phyloP scores from a whole-genome alignment of 352 stramenopile species.

The Halophytophthora batemanensis region DNA sequence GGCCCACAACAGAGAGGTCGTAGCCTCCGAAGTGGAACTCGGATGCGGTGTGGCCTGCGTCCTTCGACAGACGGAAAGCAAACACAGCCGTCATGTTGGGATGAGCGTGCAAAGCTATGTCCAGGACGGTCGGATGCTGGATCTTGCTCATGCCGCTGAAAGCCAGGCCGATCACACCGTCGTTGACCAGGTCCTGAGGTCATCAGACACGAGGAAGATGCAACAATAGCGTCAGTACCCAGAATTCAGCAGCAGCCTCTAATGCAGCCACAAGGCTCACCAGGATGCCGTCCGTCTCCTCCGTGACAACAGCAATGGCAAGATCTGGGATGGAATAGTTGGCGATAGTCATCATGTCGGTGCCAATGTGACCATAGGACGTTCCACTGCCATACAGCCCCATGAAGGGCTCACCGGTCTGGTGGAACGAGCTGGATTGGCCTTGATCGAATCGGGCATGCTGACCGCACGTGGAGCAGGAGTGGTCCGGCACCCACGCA shows the following conservation, averaged over 20 bases:
- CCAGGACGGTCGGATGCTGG: slow-evolving; percentile 36
- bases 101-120: slow-evolving; percentile 22
- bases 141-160: slow-evolving; percentile 60
- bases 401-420: slow-evolving; percentile 23
- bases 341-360: slow-evolving; percentile 33
- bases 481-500: slow-evolving; percentile 25
- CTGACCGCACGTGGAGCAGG: slow-evolving; percentile 56
- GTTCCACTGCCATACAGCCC: slow-evolving; percentile 53
- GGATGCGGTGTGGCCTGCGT: slow-evolving; percentile 17
- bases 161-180: slow-evolving; percentile 53
- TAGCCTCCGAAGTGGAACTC: slow-evolving; percentile 53
- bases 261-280: slow-evolving; percentile 9
- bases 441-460: slow-evolving; percentile 38
- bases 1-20: slow-evolving; percentile 34
- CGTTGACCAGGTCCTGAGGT: slow-evolving; percentile 34
- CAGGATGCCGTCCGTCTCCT: slow-evolving; percentile 48
- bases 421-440: slow-evolving; percentile 28
- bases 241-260: neutral
- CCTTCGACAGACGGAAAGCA: slow-evolving; percentile 36
- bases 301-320: slow-evolving; percentile 36
- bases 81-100: slow-evolving; percentile 35
- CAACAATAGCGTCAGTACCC: neutral
- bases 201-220: neutral
- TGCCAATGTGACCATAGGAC: slow-evolving; percentile 33
- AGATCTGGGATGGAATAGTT: slow-evolving; percentile 28